Evolutionary conservation across 2,329 filamentous ascomycete genomes (phyloP).

Genomic region (Sporothrix schenckii): DNA sequence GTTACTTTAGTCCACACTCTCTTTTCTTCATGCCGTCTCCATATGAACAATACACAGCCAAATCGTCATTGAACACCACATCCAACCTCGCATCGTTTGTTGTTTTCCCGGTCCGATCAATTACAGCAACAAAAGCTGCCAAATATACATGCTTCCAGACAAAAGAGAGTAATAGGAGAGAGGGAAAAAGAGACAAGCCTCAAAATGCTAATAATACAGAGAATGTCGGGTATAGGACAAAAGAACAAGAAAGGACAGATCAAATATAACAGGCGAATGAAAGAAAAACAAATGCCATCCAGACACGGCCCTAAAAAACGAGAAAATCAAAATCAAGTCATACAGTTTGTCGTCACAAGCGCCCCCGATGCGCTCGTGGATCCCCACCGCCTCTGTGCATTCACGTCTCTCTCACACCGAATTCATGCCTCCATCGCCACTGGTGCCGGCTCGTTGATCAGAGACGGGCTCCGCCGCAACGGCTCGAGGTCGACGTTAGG

Average conservation of each 20-base stretch:
- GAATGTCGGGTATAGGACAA: constrained; percentile 42
- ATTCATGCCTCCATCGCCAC: constrained; percentile 40
- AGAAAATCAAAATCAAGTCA: constrained; percentile 29
- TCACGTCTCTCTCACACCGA: too few relatives aligned
- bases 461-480: constrained; percentile 39
- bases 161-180: constrained; percentile 37
- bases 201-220: constrained; percentile 35
- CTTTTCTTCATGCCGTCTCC: not conserved
- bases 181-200: constrained; percentile 27
- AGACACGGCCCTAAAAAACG: constrained; percentile 1
- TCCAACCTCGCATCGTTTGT: not conserved
- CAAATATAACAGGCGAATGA: constrained; percentile 35
- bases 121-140: constrained; percentile 1
- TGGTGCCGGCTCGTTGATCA: constrained; percentile 38
- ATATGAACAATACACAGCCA: constrained; percentile 17
- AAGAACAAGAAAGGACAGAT: constrained; percentile 33
- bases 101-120: not conserved
- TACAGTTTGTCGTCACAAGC: constrained; percentile 25
- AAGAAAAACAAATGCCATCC: constrained; percentile 33
- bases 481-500: constrained; percentile 34
- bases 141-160: not conserved
- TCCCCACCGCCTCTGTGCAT: not conserved
- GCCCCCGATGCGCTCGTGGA: constrained; percentile 10
- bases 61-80: constrained; percentile 1
- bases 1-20: not conserved